These are phyloP conservation scores for Medicago arabica DNA, from an alignment of 306 rosid genomes.

Conservation along the genomic window DNA sequence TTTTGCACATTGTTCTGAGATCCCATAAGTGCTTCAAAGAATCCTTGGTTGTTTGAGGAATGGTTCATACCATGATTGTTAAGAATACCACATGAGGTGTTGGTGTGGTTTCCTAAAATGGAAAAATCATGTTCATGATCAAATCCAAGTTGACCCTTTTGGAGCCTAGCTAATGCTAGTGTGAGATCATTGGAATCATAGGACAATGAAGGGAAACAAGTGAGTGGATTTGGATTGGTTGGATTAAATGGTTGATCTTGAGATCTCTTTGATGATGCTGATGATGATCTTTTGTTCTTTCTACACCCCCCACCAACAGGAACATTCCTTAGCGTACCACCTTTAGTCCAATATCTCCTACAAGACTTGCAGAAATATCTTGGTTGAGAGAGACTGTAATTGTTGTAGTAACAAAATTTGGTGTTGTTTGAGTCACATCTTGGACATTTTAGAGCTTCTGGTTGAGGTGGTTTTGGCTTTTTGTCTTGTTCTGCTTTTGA, in stretches of 20 bases:
- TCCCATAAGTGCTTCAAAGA: conserved; percentile 64
- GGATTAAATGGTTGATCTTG: conserved; percentile 70
- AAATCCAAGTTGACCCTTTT: conserved; percentile 65
- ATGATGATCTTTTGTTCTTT: conserved; percentile 82
- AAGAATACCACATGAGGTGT: conserved; percentile 47
- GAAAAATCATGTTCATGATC: conserved; percentile 63
- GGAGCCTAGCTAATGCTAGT: conserved; percentile 87
- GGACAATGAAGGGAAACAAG: conserved; percentile 47
- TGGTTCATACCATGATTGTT: conserved; percentile 43
- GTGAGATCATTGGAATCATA: conserved; percentile 77
- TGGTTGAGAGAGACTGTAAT: conserved; percentile 93
- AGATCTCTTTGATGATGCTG: conserved; percentile 60
- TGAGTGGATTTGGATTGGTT: conserved; percentile 54
- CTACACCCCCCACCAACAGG: conserved; percentile 99
- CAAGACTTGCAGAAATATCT: conserved; percentile 97
- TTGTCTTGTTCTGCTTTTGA: conserved; percentile 65
- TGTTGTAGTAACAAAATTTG: conserved; percentile 97
- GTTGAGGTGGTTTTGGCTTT: conserved; percentile 81
- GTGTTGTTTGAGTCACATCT: conserved; percentile 95
- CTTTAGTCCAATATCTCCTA: conserved; percentile 98
- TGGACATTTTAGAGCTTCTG: conserved; percentile 88
- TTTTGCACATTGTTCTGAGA: conserved; percentile 49
- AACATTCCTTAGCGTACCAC: conserved; percentile 93
- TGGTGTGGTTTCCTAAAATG: conserved; percentile 47
- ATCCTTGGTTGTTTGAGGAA: conserved; percentile 49